phyloP scores from a whole-genome alignment of 345 rosid genomes.

The Noccaea caerulescens region DNA sequence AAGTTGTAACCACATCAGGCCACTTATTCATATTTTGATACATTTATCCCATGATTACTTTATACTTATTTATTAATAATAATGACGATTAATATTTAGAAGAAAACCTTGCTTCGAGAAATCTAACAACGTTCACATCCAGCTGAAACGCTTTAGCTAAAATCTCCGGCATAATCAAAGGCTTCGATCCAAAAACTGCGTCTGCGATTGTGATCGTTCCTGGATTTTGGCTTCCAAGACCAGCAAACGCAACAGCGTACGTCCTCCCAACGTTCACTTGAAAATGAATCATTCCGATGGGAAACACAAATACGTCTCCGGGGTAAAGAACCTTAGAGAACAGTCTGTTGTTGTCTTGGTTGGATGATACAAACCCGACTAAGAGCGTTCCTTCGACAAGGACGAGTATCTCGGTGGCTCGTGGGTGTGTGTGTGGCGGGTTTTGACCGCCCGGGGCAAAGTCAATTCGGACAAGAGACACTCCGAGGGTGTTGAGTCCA shows the following conservation, averaged over 20 bases:
- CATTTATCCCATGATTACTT: neutral
- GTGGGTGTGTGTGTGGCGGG: conserved; percentile 50
- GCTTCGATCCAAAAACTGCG: conserved; percentile 49
- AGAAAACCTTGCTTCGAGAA: conserved; percentile 43
- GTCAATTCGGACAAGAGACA: conserved; percentile 46
- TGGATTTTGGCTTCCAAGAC: conserved; percentile 53
- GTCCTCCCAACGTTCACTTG: conserved; percentile 50
- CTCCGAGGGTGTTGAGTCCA: conserved; percentile 47
- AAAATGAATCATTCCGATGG: conserved; percentile 52
- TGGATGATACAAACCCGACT: conserved; percentile 48
- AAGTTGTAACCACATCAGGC: conserved; percentile 7
- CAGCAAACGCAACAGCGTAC: conserved; percentile 49
- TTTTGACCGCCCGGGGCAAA: conserved; percentile 47
- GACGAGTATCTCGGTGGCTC: conserved; percentile 46
- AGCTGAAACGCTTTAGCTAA: conserved; percentile 54
- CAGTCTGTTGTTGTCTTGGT: conserved; percentile 47
- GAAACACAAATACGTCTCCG: conserved; percentile 59
- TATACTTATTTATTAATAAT: neutral
- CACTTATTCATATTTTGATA: conserved; percentile 13
- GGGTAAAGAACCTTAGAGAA: conserved; percentile 54
- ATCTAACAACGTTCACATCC: conserved; percentile 45
- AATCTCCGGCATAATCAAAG: conserved; percentile 49
- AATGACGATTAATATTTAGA: conserved; percentile 24
- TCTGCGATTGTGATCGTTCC: conserved; percentile 51
- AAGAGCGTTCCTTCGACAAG: conserved; percentile 46